Base-by-base conservation (phyloP, 2,329 filamentous ascomycete species). In the Monilinia vaccinii-corymbosi region DNA sequence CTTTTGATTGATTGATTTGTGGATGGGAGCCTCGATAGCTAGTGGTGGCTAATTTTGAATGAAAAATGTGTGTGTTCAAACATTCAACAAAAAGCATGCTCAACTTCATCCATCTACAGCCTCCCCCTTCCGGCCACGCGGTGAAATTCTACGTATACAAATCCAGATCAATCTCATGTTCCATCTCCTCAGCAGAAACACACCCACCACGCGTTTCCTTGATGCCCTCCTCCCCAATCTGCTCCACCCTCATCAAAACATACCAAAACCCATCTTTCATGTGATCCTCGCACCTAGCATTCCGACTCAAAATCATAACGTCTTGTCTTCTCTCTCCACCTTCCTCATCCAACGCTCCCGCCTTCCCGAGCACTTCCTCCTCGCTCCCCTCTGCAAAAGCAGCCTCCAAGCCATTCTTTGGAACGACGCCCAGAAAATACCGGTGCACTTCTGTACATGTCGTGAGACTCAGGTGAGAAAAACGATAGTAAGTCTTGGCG, bases 291-390 rank as follows among this genome's bases (percentile, higher is more conserved):
- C 57, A 59, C 13, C 49, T 59, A 40, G 40, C 57, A 47, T 59
- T 59, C 23, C 57, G 48, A 38, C 49, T 59, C 23, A 59, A 47
- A 14, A 59, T 59, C 57, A 59, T 59, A 7, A 59, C 57, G 46
- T 59, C 57, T 23, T 59, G 57, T 9, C 16, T 53, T 11, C 57
- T 36, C 18, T 23, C 28, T 10, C n/a, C 13, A 3, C 40, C 38
- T 4, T 45, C 40, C 4, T 38, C 31, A 21, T 28, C 40, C 40
- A 40, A 36, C 0, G 49, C 57, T 9, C 57, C 57, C 0, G 57
- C 57, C 14, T 55, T 59, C 6, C 28, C 18, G 0, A 59, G 18
- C 4, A 59, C 48, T 18, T 32, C 13, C n/a, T 40, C 57, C 32
- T 59, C 57, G 9, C 21, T 46, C 0, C 49, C 57, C 8, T 59